Base-by-base conservation (phyloP, 305 asterid species). In the Plantago coronopus region DNA sequence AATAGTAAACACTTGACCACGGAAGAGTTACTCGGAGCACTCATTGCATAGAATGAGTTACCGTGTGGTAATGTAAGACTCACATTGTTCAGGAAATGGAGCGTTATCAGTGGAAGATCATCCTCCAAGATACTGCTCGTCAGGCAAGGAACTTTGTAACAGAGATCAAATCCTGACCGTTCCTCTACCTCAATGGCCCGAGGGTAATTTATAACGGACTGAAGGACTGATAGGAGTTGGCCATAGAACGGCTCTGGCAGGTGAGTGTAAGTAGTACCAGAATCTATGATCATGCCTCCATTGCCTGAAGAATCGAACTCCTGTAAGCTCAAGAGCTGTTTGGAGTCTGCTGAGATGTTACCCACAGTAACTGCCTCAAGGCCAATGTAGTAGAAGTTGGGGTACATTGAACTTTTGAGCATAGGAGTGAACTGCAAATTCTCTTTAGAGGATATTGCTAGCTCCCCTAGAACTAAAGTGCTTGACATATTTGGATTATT, bases 191-290 rank as follows among this genome's bases (percentile, higher is more conserved):
- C 80, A n/a, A 40, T 48, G 8, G 82, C 87, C 22, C 91, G 77
- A 62, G 87, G 83, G 72, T 78, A 71, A 9, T 62, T 69, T 54
- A 84, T 77, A 19, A 47, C 59, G 5, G 79, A 66, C 60, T 64
- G 66, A 20, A 87, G 81, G 18, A 62, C 20, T 3, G 72, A 69
- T 25, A 84, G 66, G 45, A 87, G 83, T 40, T 81, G 66, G 0
- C 90, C 62, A 61, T 84, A 87, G 51, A 80, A 72, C 27, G 90
- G 87, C 57, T 80, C 60, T 0, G 94, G 94, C 34, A 87, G 57
- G 71, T 87, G 95, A 21, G 95, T 87, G 64, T 82, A 84, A 12
- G 88, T 84, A 1, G 95, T 87, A 20, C 95, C 95, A 0, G 95
- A 84, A 73, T 87, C 95, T 19, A 87, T 84, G 57, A 87, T 70